phyloP scores from a whole-genome alignment of 1,284 basidiomycete species.

The Takashimella koratensis region DNA sequence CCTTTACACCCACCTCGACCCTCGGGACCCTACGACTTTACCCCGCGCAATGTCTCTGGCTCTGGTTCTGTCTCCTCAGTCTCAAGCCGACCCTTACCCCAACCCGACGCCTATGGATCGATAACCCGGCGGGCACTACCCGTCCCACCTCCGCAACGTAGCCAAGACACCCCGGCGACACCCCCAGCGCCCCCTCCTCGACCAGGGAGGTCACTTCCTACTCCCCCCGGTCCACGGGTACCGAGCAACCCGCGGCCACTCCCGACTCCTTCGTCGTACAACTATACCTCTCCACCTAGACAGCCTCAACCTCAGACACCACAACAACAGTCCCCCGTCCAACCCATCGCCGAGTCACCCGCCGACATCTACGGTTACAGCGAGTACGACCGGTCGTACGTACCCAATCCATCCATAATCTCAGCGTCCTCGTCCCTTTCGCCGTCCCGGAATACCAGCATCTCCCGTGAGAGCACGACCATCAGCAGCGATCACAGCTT shows the following conservation, averaged over 20 bases:
- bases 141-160: not conserved
- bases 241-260: not conserved
- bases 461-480: not conserved
- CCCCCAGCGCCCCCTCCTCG: not conserved
- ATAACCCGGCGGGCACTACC: not conserved
- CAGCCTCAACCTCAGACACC: not conserved
- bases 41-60: not conserved
- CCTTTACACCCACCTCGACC: too few relatives aligned
- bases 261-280: not conserved
- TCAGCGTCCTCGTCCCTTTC: too few relatives aligned
- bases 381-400: not conserved
- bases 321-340: not conserved
- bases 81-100: not conserved
- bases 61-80: not conserved
- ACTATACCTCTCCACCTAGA: not conserved
- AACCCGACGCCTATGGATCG: not conserved
- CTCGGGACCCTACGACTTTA: not conserved
- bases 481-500: not conserved
- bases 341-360: not conserved
- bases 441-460: not conserved
- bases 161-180: not conserved
- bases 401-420: too few relatives aligned
- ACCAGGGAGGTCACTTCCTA: not conserved
- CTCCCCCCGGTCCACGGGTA: not conserved
- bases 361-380: not conserved